Conservation (phyloP, 805 yeast genomes). For the Ogataea parapolymorpha region DNA sequence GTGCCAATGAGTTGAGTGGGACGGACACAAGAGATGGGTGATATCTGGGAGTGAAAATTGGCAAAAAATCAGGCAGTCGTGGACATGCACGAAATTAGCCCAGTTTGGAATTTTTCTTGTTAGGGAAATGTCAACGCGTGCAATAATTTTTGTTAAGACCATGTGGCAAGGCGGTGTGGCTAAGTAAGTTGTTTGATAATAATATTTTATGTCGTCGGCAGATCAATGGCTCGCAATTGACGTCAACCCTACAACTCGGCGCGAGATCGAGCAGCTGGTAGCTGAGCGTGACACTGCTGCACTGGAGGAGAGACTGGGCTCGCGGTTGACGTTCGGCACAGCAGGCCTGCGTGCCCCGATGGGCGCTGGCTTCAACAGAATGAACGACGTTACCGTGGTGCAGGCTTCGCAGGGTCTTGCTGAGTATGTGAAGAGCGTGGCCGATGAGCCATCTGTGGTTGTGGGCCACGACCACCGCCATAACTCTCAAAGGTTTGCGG, state of each 20-base stretch:
- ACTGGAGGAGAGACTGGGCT: constrained; percentile 49
- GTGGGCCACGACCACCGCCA: constrained; percentile 91
- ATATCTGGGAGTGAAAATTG: constrained; percentile 3
- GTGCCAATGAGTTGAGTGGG: not conserved
- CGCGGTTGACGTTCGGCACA: constrained; percentile 83
- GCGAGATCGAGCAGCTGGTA: constrained; percentile 51
- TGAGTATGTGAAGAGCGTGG: constrained; percentile 39
- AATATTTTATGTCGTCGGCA: constrained; percentile 22
- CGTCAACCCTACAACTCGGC: constrained; percentile 41
- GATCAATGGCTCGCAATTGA: constrained; percentile 40
- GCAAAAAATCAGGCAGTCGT: constrained; percentile 10
- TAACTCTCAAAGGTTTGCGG: constrained; percentile 77
- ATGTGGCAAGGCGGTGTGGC: not conserved
- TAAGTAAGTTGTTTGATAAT: not conserved
- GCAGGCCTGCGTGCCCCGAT: constrained; percentile 86
- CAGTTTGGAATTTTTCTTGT: constrained; percentile 7
- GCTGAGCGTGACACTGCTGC: constrained; percentile 36
- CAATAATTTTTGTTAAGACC: not conserved
- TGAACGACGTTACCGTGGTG: constrained; percentile 84
- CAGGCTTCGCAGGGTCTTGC: constrained; percentile 90
- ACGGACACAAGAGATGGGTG: not conserved
- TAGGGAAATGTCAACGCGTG: constrained; percentile 6
- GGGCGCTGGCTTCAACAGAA: constrained; percentile 87
- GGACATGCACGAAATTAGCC: constrained; percentile 4
- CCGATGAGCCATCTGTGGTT: constrained; percentile 46